Evolutionary conservation across 805 yeast species (phyloP).

Genomic region (Huiozyma naganishii): DNA sequence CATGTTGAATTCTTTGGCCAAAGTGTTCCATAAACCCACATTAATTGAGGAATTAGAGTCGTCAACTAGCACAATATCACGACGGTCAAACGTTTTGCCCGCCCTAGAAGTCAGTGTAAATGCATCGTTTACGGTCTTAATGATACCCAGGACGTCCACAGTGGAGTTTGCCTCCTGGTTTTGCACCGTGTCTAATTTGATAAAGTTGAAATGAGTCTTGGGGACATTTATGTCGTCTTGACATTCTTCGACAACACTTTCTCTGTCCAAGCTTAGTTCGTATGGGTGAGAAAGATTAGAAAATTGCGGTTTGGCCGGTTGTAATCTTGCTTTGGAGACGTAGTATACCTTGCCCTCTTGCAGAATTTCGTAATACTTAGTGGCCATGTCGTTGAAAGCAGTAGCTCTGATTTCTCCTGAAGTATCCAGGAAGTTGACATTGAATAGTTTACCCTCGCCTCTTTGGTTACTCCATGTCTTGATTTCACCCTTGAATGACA

Average conservation of each 20-base stretch:
- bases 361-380: conserved; percentile 58
- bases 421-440: conserved; percentile 80
- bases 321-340: conserved; percentile 70
- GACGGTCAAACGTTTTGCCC: conserved; percentile 85
- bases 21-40: conserved; percentile 84
- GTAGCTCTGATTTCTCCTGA: conserved; percentile 95
- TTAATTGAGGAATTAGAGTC: conserved; percentile 64
- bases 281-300: conserved; percentile 78
- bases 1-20: conserved; percentile 65
- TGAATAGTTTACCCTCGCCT: conserved; percentile 86
- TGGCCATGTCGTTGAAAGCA: conserved; percentile 82
- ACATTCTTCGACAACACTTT: conserved; percentile 64
- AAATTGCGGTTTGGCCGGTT: conserved; percentile 76
- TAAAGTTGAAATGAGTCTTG: conserved; percentile 64
- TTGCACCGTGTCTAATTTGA: conserved; percentile 55
- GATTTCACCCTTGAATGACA: conserved; percentile 76
- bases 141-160: conserved; percentile 80
- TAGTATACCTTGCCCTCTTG: conserved; percentile 88
- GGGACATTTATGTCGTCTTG: conserved; percentile 58
- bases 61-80: conserved; percentile 82
- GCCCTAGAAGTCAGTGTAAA: conserved; percentile 79
- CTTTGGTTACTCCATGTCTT: conserved; percentile 78
- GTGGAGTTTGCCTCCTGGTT: conserved; percentile 58
- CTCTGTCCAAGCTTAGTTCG: conserved; percentile 74
- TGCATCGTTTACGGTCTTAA: conserved; percentile 64